Percentiles rank a stretch among this genome's conserved stretches.
phyloP scores from a whole-genome alignment of 1,284 basidiomycete genomes.

The Melampsora americana region DNA sequence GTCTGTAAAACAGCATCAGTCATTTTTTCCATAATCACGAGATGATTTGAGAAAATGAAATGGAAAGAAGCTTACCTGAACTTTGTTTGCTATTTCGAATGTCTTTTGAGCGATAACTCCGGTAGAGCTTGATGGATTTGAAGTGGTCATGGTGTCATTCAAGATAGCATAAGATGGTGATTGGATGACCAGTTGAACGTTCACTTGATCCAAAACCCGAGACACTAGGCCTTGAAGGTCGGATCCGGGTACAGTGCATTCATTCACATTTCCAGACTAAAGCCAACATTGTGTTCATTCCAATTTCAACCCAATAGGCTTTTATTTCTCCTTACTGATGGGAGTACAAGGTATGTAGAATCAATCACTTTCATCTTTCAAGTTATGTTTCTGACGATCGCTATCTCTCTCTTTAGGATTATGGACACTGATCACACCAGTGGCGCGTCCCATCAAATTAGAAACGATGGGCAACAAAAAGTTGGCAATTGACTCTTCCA shows the following conservation, averaged over 20 bases:
- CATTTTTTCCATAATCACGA: background rate
- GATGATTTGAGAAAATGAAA: background rate
- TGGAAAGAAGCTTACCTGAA: slow-evolving; percentile 2
- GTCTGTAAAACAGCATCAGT: slow-evolving; percentile 17
- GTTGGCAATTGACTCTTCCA: slow-evolving; percentile 82
- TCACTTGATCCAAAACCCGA: too few species aligned
- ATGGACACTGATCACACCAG: slow-evolving; percentile 54
- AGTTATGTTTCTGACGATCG: background rate
- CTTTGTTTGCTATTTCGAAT: slow-evolving; percentile 42
- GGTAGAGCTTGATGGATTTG: background rate
- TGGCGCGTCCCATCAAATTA: slow-evolving; percentile 53
- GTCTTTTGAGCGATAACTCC: slow-evolving; percentile 19
- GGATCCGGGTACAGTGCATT: too few species aligned
- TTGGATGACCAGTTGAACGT: too few species aligned
- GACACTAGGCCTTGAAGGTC: too few species aligned
- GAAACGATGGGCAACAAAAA: slow-evolving; percentile 54
- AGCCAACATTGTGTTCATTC: too few species aligned
- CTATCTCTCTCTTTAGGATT: slow-evolving; percentile 47
- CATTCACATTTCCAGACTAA: too few species aligned
- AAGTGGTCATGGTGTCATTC: background rate
- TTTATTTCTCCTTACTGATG: background rate
- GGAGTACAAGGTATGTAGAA: slow-evolving; percentile 9
- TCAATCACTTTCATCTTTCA: background rate
- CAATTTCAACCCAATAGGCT: too few species aligned
- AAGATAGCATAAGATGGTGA: background rate